Evolutionary conservation across 2,329 filamentous ascomycete genomes (phyloP).

Genomic region (Trichoderma cornu-damae): DNA sequence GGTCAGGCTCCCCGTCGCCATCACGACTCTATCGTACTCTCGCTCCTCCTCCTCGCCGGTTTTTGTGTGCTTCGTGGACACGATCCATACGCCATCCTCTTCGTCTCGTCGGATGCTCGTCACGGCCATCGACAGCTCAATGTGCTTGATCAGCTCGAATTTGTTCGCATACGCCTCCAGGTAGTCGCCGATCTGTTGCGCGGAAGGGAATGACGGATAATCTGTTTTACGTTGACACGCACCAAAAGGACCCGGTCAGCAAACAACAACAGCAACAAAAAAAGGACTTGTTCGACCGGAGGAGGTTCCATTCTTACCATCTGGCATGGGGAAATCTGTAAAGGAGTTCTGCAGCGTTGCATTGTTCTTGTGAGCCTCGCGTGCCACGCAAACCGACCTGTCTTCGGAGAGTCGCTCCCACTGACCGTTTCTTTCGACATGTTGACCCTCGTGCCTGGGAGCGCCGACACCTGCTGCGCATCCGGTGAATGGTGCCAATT

Average conservation of each 20-base stretch:
- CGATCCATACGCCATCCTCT: slow-evolving; percentile 26
- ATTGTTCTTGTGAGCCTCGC: neutral
- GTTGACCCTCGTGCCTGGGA: slow-evolving; percentile 29
- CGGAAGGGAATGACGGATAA: slow-evolving; percentile 25
- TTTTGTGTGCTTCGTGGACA: slow-evolving; percentile 27
- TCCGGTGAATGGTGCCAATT: slow-evolving; percentile 38
- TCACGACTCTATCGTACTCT: slow-evolving; percentile 35
- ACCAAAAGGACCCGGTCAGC: neutral
- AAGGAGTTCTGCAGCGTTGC: slow-evolving; percentile 26
- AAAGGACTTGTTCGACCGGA: too few species aligned
- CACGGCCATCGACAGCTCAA: slow-evolving; percentile 29
- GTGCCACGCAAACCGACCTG: neutral
- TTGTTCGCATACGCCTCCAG: slow-evolving; percentile 31
- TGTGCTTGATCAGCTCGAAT: slow-evolving; percentile 27
- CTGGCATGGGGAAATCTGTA: slow-evolving; percentile 34
- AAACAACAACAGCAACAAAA: too few species aligned
- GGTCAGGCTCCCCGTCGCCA: slow-evolving; percentile 34
- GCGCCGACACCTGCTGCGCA: slow-evolving; percentile 33
- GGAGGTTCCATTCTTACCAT: slow-evolving; percentile 19
- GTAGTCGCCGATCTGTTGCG: slow-evolving; percentile 30
- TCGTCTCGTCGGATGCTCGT: slow-evolving; percentile 27
- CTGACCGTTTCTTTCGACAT: slow-evolving; percentile 31
- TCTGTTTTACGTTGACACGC: too few species aligned
- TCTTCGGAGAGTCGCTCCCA: neutral
- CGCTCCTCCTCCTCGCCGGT: slow-evolving; percentile 21